A percentile compares a stretch with the other conserved stretches of the same genome.
phyloP scores from a whole-genome alignment of 305 asterid genomes.

The Fraxinus velutina region DNA sequence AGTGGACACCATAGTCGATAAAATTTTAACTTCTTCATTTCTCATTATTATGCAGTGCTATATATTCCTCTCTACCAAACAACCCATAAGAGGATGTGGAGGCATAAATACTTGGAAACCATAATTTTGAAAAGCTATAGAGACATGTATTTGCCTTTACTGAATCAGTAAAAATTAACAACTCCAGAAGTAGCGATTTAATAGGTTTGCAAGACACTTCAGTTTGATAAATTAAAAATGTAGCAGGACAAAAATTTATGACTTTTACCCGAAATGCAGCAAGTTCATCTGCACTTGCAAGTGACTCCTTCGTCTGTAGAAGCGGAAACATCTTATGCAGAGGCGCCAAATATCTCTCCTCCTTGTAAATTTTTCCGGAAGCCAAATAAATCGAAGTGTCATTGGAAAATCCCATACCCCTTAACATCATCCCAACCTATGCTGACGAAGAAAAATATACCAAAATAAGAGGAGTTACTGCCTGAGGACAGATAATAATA shows the following conservation, averaged over 20 bases:
- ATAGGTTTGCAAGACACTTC: neutral
- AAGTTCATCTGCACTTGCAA: conserved; percentile 69
- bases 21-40: neutral
- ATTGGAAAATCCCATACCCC: conserved; percentile 90
- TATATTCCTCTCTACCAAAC: neutral
- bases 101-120: neutral
- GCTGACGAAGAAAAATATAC: conserved; percentile 69
- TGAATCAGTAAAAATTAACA: neutral
- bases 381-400: conserved; percentile 75
- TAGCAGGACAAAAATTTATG: neutral
- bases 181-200: neutral
- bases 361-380: conserved; percentile 68
- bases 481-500: neutral
- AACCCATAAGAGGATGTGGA: neutral
- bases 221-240: neutral
- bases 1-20: neutral
- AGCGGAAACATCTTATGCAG: conserved; percentile 71
- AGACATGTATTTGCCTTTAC: neutral
- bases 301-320: conserved; percentile 68
- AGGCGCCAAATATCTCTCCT: conserved; percentile 57
- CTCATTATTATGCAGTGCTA: neutral
- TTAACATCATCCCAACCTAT: conserved; percentile 95
- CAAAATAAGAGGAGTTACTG: conserved; percentile 34
- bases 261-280: conserved; percentile 57
- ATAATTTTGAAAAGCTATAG: neutral